phyloP scores from a whole-genome alignment of 306 rosid species.

The Rubus parviflorus region DNA sequence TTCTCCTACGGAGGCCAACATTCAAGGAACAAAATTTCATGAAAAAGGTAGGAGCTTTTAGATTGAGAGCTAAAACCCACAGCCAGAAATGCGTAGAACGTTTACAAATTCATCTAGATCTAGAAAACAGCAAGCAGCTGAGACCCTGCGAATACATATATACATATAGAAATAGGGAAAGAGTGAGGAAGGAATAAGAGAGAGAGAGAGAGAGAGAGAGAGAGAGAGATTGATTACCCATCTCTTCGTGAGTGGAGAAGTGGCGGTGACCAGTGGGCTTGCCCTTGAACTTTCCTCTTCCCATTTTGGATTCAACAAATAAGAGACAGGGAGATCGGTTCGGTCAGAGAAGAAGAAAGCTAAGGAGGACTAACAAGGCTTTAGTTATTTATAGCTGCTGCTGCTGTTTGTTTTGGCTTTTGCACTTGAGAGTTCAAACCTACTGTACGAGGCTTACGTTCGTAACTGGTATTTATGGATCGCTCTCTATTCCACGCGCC shows the following conservation, averaged over 20 bases:
- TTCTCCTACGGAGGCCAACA: background rate
- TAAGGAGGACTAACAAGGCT: background rate
- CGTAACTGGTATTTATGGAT: background rate
- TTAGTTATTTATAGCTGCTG: background rate
- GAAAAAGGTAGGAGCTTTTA: background rate
- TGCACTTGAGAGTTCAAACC: background rate
- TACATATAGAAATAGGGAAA: background rate
- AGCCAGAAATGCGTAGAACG: background rate
- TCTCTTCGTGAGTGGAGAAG: conserved; percentile 83
- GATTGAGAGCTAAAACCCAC: background rate
- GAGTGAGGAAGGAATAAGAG: background rate
- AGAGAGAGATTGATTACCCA: conserved; percentile 44
- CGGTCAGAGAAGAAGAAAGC: background rate
- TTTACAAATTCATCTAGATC: conserved; percentile 9
- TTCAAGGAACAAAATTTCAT: background rate
- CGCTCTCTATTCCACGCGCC: background rate
- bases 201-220: background rate
- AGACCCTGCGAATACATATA: background rate
- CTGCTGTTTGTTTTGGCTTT: background rate
- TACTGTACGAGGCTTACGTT: background rate
- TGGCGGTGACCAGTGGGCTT: conserved; percentile 98
- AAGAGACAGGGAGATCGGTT: background rate
- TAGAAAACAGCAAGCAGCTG: background rate
- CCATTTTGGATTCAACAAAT: conserved; percentile 48
- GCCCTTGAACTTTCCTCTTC: conserved; percentile 94